Conservation (phyloP, 1,284 basidiomycete genomes). For the Cerioporus squamosus region DNA sequence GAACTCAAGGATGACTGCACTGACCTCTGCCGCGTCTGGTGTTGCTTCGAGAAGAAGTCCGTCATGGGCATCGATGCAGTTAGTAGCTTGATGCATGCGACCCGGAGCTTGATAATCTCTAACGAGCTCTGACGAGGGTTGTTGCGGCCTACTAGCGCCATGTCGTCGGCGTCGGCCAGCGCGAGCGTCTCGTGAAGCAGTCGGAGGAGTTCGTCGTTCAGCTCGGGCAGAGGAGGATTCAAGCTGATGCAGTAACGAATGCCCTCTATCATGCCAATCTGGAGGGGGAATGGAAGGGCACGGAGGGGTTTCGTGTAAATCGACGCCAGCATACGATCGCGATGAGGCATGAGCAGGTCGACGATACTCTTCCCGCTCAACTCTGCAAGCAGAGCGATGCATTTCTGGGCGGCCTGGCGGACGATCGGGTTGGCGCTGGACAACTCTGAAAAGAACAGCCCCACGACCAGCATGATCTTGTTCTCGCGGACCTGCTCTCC, state of each 20-base stretch:
- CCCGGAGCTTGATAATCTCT: slow-evolving; percentile 91
- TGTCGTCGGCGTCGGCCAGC: slow-evolving; percentile 94
- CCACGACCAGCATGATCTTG: slow-evolving; percentile 70
- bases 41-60: slow-evolving; percentile 88
- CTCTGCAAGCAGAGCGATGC: slow-evolving; percentile 82
- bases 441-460: slow-evolving; percentile 90
- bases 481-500: slow-evolving; percentile 47
- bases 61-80: slow-evolving; percentile 95
- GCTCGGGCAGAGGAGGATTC: slow-evolving; percentile 85
- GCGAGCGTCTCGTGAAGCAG: slow-evolving; percentile 95
- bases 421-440: slow-evolving; percentile 89
- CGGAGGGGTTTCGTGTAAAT: slow-evolving; percentile 98
- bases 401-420: slow-evolving; percentile 83
- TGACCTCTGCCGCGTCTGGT: slow-evolving; percentile 85
- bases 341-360: slow-evolving; percentile 85
- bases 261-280: slow-evolving; percentile 98
- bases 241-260: slow-evolving; percentile 91
- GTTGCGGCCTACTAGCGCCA: slow-evolving; percentile 76
- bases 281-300: slow-evolving; percentile 93
- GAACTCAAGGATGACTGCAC: slow-evolving; percentile 7
- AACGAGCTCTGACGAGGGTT: slow-evolving; percentile 81
- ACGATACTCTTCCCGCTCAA: slow-evolving; percentile 75
- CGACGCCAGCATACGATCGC: slow-evolving; percentile 85
- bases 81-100: slow-evolving; percentile 92
- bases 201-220: slow-evolving; percentile 92